Base-by-base conservation (phyloP, 441 rosid species). In the Pelargonium myrrhifolium region DNA sequence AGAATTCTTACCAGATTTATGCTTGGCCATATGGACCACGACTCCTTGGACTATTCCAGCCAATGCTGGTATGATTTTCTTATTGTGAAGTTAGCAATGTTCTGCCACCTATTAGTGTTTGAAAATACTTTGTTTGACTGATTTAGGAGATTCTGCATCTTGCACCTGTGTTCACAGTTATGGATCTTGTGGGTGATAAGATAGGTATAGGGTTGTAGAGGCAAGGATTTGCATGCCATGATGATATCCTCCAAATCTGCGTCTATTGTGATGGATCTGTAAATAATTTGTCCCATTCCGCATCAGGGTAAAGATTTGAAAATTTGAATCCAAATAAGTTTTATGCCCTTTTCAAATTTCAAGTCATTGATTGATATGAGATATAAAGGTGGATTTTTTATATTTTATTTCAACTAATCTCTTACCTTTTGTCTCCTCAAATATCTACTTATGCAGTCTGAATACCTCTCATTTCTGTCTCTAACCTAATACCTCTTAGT, bases 31-130 rank as follows among this genome's bases (percentile, higher is more conserved):
- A 71, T 94, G 99, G 99, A 94, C 99, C 64, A 94, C 99, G 69
- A 91, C 99, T 69, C 99, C 99, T 1, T 94, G 97, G 99, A 94
- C 97, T 6, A 66, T 92, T 77, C 99, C 96, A 65, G 99, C 97
- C 74, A 94, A 94, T 80, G 97, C 97, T 56, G 99, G 99, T 88
- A 73, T 69, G 80, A 72, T 28, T 58, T 64, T 60, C 28, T 66
- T 64, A 71, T 59, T 20, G 35, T 67, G 60, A 14, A 42, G 35
- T 62, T 62, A n/a, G 43, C 43, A n/a, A 28, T 31, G 11, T 37
- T 62, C 35, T 62, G 9, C 42, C 10, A 61, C n/a, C 2, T 62
- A 8, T 28, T n/a, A 62, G 21, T 62, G 26, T 37, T n/a, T 4
- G 39, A 31, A 62, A 62, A 11, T 62, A 62, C 17, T 59, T 59